These are phyloP conservation scores for Colletotrichum eremochloae DNA, from an alignment of 2,329 filamentous ascomycete genomes.

Conservation along the genomic window DNA sequence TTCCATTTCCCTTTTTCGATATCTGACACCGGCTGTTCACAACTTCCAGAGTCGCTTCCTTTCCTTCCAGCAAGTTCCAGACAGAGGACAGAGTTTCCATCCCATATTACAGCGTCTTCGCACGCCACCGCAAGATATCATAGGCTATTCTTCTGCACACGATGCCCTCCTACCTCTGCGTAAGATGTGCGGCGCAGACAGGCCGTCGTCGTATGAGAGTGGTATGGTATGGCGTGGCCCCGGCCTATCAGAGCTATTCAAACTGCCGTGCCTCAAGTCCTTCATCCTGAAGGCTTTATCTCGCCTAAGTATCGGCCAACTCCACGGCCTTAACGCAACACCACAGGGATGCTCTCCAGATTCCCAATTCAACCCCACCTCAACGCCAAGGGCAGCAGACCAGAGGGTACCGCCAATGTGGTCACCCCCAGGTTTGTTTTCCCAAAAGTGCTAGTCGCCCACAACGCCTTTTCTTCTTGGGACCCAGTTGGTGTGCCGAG, in stretches of 20 bases:
- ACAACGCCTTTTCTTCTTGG: slow-evolving; percentile 6
- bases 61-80: slow-evolving; percentile 20
- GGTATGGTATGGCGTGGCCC: slow-evolving; percentile 22
- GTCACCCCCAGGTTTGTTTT: slow-evolving; percentile 33
- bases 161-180: slow-evolving; percentile 13
- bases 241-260: slow-evolving; percentile 12
- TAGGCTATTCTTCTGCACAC: not conserved
- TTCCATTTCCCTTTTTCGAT: slow-evolving; percentile 22
- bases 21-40: slow-evolving; percentile 34
- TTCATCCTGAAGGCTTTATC: slow-evolving; percentile 10
- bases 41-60: slow-evolving; percentile 18
- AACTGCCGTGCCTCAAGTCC: slow-evolving; percentile 7
- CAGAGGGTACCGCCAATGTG: slow-evolving; percentile 36
- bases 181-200: slow-evolving; percentile 31
- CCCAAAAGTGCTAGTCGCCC: slow-evolving; percentile 18
- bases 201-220: slow-evolving; percentile 13
- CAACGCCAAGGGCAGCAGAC: slow-evolving; percentile 27
- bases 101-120: slow-evolving; percentile 2
- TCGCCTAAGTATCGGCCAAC: slow-evolving; percentile 13
- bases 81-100: not conserved
- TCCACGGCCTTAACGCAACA: slow-evolving; percentile 28
- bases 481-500: slow-evolving; percentile 3
- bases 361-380: slow-evolving; percentile 29
- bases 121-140: slow-evolving; percentile 6
- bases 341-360: slow-evolving; percentile 36